Evolutionary conservation across 345 rosid genomes (phyloP), one percentile per base, ranked within the genome.

Genomic region (Gossypioides kirkii): DNA sequence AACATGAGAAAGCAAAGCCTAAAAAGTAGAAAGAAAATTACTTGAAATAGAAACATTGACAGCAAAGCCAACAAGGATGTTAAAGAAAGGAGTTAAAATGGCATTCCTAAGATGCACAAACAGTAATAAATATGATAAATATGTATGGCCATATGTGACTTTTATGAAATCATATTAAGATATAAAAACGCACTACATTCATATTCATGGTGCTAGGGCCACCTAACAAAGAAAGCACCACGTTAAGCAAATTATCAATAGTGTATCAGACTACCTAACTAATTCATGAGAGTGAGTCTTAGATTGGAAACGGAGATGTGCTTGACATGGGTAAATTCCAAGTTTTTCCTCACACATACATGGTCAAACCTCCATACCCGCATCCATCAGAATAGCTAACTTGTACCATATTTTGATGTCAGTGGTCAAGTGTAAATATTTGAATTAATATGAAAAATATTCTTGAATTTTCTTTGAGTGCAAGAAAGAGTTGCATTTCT

Each of bases 91-190:
- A 68, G 8, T 25, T 46, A 16, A 64, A 25, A 67, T 47, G 20
- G 13, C 49, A 69, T 53, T 69, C 41, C 55, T 26, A 78, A 28
- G 38, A 60, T 18, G 22, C 49, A 77, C 38, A 47, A 25, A 38
- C 5, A 58, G 47, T n/a, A 43, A 61, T 10, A 26, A 69, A 32
- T 50, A 52, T 28, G 58, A 46, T 67, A 67, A 25, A 25, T 17
- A 49, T 45, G n/a, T 2, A 65, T 8, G 2, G 26, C 41, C 41
- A 46, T 47, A 47, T 16, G 32, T 3, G 9, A 36, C 20, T 46
- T 47, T 32, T 46, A 47, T 67, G 41, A 25, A 36, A 67, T 67
- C 4, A 43, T 45, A 68, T 47, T 25, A 67, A 36, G 1, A 47
- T 56, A 46, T 18, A 67, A 47, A 47, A 47, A 41, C 14, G 0